phyloP scores from a whole-genome alignment of 2,329 filamentous ascomycete species.

The Nothophoma quercina region DNA sequence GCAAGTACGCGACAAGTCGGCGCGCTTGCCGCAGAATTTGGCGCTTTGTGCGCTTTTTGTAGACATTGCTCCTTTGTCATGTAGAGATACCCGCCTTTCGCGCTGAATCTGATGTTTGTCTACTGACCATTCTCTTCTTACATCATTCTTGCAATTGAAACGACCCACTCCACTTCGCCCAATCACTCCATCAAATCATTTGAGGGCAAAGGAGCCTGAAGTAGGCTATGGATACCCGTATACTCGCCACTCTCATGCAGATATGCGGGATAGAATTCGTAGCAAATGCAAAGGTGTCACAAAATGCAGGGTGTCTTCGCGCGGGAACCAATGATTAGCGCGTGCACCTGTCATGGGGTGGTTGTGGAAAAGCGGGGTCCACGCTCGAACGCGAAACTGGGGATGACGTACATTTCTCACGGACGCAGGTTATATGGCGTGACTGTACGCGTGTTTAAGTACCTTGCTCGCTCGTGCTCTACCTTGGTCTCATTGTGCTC shows the following conservation, averaged over 20 bases:
- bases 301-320: background rate
- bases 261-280: background rate
- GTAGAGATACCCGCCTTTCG: slow-evolving; percentile 20
- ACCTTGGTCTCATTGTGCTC: too few relatives aligned
- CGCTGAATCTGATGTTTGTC: slow-evolving; percentile 1
- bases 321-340: slow-evolving; percentile 12
- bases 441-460: slow-evolving; percentile 10
- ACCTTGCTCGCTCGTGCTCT: background rate
- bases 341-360: slow-evolving; percentile 12
- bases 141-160: background rate
- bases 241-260: slow-evolving; percentile 13
- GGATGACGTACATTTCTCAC: slow-evolving; percentile 13
- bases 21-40: slow-evolving; percentile 1
- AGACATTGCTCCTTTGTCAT: background rate
- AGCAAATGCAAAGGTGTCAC: slow-evolving; percentile 4
- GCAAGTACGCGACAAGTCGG: background rate
- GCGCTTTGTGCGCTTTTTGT: background rate
- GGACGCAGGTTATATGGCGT: slow-evolving; percentile 9
- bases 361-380: slow-evolving; percentile 17
- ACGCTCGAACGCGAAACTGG: slow-evolving; percentile 5
- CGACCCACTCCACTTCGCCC: background rate
- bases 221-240: background rate
- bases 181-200: background rate
- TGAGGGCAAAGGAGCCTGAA: background rate
- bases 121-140: background rate